Evolutionary conservation across 257 asterid species (phyloP).

Genomic region (Solanum pinnatisectum): DNA sequence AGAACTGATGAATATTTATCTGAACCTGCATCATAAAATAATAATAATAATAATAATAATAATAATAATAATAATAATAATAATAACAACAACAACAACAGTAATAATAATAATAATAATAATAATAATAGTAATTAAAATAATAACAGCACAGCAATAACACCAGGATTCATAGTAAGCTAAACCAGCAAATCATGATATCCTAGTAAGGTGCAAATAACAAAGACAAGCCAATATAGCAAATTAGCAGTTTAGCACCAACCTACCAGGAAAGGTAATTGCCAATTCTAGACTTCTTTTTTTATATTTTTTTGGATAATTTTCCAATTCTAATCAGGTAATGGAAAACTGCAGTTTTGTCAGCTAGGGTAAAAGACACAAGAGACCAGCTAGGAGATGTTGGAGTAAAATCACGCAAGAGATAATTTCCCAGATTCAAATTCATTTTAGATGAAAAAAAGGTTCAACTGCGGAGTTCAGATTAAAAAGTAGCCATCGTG

Average conservation of each 20-base stretch:
- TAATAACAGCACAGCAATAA: background rate
- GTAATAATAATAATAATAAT: background rate
- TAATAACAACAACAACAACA: background rate
- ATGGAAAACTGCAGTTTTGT: background rate
- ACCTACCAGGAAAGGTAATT: background rate
- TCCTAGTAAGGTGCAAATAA: background rate
- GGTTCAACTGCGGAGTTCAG: background rate
- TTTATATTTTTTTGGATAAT: background rate
- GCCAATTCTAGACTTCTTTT: background rate
- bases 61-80: background rate
- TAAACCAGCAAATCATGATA: background rate
- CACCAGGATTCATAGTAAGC: background rate
- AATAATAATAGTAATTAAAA: background rate
- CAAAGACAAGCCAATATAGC: background rate
- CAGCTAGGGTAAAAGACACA: background rate
- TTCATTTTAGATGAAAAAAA: background rate
- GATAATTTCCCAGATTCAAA: background rate
- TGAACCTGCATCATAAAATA: constrained; percentile 42
- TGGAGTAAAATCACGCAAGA: background rate
- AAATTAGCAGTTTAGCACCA: background rate
- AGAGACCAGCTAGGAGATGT: background rate
- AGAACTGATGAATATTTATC: constrained; percentile 56
- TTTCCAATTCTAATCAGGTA: background rate
- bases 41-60: too few species aligned
- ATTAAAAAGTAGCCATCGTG: background rate